Base-by-base conservation (phyloP, 768 basidiomycete genomes). In the Lenzites betulinus region DNA sequence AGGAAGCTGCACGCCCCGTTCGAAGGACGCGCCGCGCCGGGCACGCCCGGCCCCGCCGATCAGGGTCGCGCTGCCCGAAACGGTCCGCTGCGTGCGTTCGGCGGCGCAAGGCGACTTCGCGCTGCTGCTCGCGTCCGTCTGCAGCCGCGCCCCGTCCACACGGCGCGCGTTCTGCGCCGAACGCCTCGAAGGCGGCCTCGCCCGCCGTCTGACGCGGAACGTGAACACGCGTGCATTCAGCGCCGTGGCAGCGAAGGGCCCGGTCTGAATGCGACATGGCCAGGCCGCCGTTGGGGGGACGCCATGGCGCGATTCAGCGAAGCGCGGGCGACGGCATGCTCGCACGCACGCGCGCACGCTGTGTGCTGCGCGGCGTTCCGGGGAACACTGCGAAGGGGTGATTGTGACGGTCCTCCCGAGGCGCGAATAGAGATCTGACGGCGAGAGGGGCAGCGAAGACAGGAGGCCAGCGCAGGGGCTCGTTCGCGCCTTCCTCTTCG, bases 11-110 rank as follows among this genome's bases (percentile, higher is more conserved):
- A 11, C 11, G 16, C n/a, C n/a, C n/a, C n/a, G n/a, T n/a, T n/a
- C n/a, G 48, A 26, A 38, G 57, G n/a, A 30, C 9, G 22, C 18
- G 13, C 42, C 5, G 11, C 42, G n/a, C 35, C 50, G 58, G 44
- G 18, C 51, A 44, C 22, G 43, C 51, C 58, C 55, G 61, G 50
- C 50, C 51, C 61, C 61, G 61, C 50, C 51, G 61, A 63, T 58
- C 61, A 63, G 61, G 61, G 55, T 54, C 61, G 61, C 28, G 51
- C 43, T 58, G 61, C 61, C 61, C 51, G 44, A 49, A 58, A 53
- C 20, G 38, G 61, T 52, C 30, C 16, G 18, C 18, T 18, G 12
- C 28, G 18, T n/a, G 38, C 46, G 16, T 16, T 36, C 35, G 13
- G 35, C 35, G 7, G 35, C 35, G 35, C 35, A 13, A 26, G 8